Evolutionary conservation across 805 yeast species (phyloP).

Genomic region (Barnettozyma siamensis): DNA sequence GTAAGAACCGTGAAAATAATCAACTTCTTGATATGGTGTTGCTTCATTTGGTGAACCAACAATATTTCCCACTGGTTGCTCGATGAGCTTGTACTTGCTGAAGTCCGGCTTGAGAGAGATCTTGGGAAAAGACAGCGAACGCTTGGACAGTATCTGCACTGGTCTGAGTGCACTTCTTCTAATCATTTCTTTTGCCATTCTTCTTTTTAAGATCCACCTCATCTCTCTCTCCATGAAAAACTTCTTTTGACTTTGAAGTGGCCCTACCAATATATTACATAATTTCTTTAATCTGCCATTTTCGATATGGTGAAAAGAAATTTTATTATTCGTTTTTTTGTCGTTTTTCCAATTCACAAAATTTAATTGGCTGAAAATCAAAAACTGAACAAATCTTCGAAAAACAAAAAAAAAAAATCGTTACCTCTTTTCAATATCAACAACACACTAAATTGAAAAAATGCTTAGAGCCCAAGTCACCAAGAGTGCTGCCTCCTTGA

Average conservation of each 20-base stretch:
- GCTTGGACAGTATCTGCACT: conserved; percentile 1
- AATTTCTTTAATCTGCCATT: conserved; percentile 4
- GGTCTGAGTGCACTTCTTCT: conserved; percentile 1
- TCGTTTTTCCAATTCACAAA: conserved; percentile 17
- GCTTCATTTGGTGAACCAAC: conserved; percentile 73
- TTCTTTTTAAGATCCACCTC: too few species aligned
- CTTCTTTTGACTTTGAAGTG: not conserved
- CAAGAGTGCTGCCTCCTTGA: conserved; percentile 12
- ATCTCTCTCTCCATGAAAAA: too few species aligned
- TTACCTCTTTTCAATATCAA: not conserved
- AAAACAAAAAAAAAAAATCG: conserved; percentile 1
- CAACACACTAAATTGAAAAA: conserved; percentile 3
- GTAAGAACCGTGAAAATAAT: conserved; percentile 56
- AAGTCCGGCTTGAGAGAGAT: conserved; percentile 24
- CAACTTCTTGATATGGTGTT: conserved; percentile 51
- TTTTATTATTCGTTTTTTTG: too few species aligned
- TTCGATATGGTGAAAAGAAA: not conserved
- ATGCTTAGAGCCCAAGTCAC: conserved; percentile 25
- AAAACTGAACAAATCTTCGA: conserved; percentile 1
- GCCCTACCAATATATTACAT: not conserved
- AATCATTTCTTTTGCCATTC: too few species aligned
- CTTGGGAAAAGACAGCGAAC: conserved; percentile 3
- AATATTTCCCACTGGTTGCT: conserved; percentile 70
- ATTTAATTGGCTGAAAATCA: conserved; percentile 16
- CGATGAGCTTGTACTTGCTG: conserved; percentile 38